These are phyloP conservation scores for Trichoderma breve DNA, from an alignment of 2,329 filamentous ascomycete species.

Conservation along the genomic window DNA sequence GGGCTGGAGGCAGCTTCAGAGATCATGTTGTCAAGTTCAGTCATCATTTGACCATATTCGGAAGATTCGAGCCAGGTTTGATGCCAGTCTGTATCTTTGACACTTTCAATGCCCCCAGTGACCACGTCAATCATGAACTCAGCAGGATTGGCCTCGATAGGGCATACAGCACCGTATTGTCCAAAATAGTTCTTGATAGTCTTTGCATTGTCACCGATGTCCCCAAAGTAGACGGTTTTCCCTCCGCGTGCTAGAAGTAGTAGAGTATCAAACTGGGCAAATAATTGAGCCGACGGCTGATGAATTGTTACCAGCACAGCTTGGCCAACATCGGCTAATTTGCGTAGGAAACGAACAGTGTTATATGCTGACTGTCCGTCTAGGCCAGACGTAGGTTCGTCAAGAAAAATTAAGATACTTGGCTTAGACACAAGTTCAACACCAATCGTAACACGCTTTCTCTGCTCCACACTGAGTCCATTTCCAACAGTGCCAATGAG, in stretches of 20 bases:
- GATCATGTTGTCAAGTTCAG: conserved; percentile 64
- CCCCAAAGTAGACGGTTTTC: conserved; percentile 65
- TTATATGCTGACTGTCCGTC: conserved; percentile 68
- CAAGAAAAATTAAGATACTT: conserved; percentile 58
- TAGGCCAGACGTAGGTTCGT: conserved; percentile 64
- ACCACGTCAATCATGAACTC: conserved; percentile 70
- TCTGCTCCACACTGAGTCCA: conserved; percentile 52
- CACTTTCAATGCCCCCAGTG: conserved; percentile 41
- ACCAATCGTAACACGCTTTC: conserved; percentile 57
- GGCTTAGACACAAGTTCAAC: conserved; percentile 62
- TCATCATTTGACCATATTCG: conserved; percentile 53
- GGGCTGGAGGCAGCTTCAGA: conserved; percentile 50
- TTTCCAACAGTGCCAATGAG: conserved; percentile 51
- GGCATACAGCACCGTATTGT: conserved; percentile 61
- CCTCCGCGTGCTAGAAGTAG: conserved; percentile 63
- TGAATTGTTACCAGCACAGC: conserved; percentile 69
- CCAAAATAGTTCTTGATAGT: conserved; percentile 65
- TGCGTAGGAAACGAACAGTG: conserved; percentile 63
- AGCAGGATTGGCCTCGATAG: conserved; percentile 65
- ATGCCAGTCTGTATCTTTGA: conserved; percentile 59
- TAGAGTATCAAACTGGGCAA: conserved; percentile 65
- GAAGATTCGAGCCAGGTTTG: conserved; percentile 65
- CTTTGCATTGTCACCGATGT: conserved; percentile 56
- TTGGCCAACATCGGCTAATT: conserved; percentile 64
- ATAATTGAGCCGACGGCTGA: conserved; percentile 65